phyloP scores from a whole-genome alignment of 1,284 basidiomycete species.

The Cerrena zonata region DNA sequence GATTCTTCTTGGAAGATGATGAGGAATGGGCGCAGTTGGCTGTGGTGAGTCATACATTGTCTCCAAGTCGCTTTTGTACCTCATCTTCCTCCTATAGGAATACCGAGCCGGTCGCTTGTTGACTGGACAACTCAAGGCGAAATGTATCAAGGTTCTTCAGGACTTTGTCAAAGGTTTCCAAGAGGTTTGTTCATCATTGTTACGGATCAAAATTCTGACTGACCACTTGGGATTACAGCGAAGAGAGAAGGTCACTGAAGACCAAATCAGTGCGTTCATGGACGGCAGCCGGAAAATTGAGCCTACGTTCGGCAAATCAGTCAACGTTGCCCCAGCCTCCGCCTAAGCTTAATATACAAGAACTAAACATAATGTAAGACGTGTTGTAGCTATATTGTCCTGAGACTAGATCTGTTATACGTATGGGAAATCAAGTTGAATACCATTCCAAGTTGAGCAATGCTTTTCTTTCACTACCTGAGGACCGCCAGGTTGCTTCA shows the following conservation, averaged over 20 bases:
- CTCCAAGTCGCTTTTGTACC: neutral
- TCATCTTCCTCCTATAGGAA: constrained; percentile 46
- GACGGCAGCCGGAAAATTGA: constrained; percentile 77
- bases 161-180: constrained; percentile 86
- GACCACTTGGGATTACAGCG: constrained; percentile 42
- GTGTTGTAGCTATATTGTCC: too few species aligned
- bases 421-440: too few species aligned
- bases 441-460: too few species aligned
- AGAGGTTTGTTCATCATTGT: constrained; percentile 50
- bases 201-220: neutral
- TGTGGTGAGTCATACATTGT: constrained; percentile 44
- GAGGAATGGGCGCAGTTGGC: constrained; percentile 76
- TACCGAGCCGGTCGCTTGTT: constrained; percentile 86
- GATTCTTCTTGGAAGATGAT: constrained; percentile 97
- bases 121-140: constrained; percentile 89
- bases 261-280: constrained; percentile 77
- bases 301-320: constrained; percentile 36
- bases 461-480: too few species aligned
- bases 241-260: constrained; percentile 78
- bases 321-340: constrained; percentile 2
- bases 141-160: constrained; percentile 82
- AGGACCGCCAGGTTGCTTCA: too few species aligned
- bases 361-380: too few species aligned
- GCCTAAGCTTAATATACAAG: too few species aligned
- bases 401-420: too few species aligned